Evolutionary conservation across 495 filamentous ascomycete genomes (phyloP).

Genomic region (Neohortaea acidophila): DNA sequence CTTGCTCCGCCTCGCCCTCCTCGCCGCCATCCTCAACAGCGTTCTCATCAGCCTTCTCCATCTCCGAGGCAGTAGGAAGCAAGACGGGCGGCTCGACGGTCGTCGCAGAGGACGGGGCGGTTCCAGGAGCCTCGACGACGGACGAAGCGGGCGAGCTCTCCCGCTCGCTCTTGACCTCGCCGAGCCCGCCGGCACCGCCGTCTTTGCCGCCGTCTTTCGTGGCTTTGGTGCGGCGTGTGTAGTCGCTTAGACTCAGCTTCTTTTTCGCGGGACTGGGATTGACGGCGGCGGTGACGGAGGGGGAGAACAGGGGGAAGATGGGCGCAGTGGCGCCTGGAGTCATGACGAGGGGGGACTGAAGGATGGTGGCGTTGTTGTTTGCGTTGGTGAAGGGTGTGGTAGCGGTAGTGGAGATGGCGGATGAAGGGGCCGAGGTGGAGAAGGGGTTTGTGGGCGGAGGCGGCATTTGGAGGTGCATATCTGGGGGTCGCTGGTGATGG

Average conservation of each 20-base stretch:
- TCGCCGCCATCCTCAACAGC: too few relatives aligned
- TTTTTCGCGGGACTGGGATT: slow-evolving; percentile 46
- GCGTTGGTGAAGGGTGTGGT: slow-evolving; percentile 30
- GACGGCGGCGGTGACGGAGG: slow-evolving; percentile 29
- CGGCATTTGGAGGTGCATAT: slow-evolving; percentile 16
- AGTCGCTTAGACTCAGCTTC: slow-evolving; percentile 68
- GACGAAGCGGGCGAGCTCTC: slow-evolving; percentile 16
- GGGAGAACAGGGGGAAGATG: slow-evolving; percentile 28
- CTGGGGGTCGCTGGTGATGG: too few relatives aligned
- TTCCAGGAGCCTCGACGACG: too few relatives aligned
- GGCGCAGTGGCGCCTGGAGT: slow-evolving; percentile 28
- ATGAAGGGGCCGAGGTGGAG: slow-evolving; percentile 2
- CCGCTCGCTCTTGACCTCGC: not conserved
- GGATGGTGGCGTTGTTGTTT: slow-evolving; percentile 23
- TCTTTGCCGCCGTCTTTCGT: slow-evolving; percentile 18
- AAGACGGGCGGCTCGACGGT: too few relatives aligned
- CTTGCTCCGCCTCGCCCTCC: too few relatives aligned
- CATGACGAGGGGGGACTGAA: slow-evolving; percentile 48
- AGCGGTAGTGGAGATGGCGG: slow-evolving; percentile 24
- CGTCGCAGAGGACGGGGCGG: too few relatives aligned
- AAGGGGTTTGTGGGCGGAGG: slow-evolving; percentile 10
- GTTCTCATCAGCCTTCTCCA: too few relatives aligned
- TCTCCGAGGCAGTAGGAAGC: too few relatives aligned
- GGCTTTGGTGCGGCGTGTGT: slow-evolving; percentile 27
- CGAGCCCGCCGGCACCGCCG: too few relatives aligned